Evolutionary conservation across 768 basidiomycete genomes (phyloP).

Genomic region (Suillus ampliporus): DNA sequence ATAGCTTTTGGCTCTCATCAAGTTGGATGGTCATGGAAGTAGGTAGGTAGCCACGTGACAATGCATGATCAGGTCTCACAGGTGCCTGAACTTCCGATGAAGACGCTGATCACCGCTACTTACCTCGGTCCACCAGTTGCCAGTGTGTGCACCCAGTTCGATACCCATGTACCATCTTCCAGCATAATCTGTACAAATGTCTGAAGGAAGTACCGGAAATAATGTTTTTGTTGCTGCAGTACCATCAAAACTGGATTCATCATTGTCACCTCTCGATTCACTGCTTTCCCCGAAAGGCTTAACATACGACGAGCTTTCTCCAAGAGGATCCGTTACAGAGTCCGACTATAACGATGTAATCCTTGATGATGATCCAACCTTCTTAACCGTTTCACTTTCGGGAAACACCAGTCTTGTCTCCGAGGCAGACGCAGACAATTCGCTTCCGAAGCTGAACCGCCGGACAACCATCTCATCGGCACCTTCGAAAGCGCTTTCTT

Average conservation of each 20-base stretch:
- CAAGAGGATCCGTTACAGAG: constrained; percentile 53
- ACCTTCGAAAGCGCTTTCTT: constrained; percentile 23
- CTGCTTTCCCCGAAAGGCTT: constrained; percentile 55
- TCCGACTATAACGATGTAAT: constrained; percentile 69
- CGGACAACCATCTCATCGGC: constrained; percentile 37
- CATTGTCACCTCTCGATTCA: constrained; percentile 44
- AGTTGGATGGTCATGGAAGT: no score
- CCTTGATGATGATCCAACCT: constrained; percentile 51
- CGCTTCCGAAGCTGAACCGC: constrained; percentile 28
- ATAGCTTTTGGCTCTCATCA: not conserved
- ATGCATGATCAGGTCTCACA: no score
- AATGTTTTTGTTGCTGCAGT: constrained; percentile 14
- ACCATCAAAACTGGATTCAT: constrained; percentile 18
- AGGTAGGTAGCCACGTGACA: constrained; percentile 5
- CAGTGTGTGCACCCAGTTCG: not conserved
- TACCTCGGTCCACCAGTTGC: not conserved
- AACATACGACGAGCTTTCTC: constrained; percentile 34
- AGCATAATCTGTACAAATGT: constrained; percentile 23
- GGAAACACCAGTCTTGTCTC: constrained; percentile 16
- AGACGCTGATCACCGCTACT: not conserved
- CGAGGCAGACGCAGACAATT: constrained; percentile 25
- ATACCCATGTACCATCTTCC: constrained; percentile 18
- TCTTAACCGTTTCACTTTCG: constrained; percentile 55
- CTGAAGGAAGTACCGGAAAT: constrained; percentile 19
- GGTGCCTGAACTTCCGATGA: no score